These are phyloP conservation scores for Capsicum rhomboideum DNA, from an alignment of 257 asterid genomes.

Conservation along the genomic window DNA sequence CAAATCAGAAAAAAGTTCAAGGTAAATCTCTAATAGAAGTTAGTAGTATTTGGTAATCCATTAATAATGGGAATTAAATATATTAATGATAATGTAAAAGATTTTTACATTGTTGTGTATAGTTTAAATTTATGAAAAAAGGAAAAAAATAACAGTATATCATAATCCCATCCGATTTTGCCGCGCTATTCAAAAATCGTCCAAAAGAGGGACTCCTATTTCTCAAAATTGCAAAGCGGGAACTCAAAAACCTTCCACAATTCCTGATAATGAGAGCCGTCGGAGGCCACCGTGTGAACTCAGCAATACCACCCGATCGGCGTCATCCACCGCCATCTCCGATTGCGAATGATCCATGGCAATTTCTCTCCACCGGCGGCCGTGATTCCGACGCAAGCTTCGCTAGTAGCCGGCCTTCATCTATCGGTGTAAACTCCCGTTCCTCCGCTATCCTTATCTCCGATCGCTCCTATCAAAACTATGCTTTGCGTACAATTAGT, in stretches of 20 bases:
- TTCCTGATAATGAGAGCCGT: slow-evolving; percentile 36
- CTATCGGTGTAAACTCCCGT: slow-evolving; percentile 33
- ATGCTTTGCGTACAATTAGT: slow-evolving; percentile 58
- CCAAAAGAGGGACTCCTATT: not conserved
- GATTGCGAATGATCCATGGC: slow-evolving; percentile 45
- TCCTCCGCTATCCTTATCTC: slow-evolving; percentile 35
- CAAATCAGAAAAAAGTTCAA: too few relatives aligned
- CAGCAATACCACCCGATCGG: slow-evolving; percentile 41
- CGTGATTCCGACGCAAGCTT: slow-evolving; percentile 89
- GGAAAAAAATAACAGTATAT: not conserved
- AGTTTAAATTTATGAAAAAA: not conserved
- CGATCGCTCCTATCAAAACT: slow-evolving; percentile 50
- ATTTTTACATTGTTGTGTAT: too few relatives aligned
- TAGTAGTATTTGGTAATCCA: too few relatives aligned
- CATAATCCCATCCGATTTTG: slow-evolving; percentile 1
- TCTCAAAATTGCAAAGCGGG: not conserved
- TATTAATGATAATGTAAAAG: too few relatives aligned
- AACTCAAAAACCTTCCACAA: not conserved
- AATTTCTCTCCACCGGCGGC: slow-evolving; percentile 32
- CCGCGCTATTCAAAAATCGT: not conserved
- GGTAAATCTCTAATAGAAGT: too few relatives aligned
- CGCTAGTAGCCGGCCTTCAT: slow-evolving; percentile 72
- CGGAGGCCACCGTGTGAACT: slow-evolving; percentile 44
- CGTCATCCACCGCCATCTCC: slow-evolving; percentile 78
- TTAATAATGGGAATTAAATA: too few relatives aligned